Evolutionary conservation across 2,329 filamentous ascomycete species (phyloP), one percentile per base, ranked within the genome.

Genomic region (Colletotrichum sp.): DNA sequence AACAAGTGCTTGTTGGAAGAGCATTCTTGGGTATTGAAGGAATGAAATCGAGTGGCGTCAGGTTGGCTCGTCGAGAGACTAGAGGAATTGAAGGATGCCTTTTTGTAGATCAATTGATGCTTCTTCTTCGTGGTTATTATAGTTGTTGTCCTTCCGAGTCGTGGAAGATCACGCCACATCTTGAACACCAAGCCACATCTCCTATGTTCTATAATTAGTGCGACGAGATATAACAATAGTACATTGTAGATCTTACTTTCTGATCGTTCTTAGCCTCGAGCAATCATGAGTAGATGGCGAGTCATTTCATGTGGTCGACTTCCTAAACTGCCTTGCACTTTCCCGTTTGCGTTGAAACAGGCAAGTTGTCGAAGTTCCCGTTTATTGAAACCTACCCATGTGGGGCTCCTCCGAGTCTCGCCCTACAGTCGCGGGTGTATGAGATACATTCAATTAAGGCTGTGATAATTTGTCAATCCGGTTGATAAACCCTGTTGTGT

Each of bases 251-350:
- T 48, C n/a, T 43, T n/a, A 43, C 9, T n/a, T n/a, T 43, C 0
- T 1, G 9, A 9, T 1, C 2, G 18, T 48, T 52, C 43, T 52
- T 21, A 6, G 43, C 43, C 2, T 52, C 1, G n/a, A 3, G 12
- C 2, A 2, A 21, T 13, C 1, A 0, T 21, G 1, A 52, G n/a
- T 1, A 13, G n/a, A 21, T 52, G 2, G n/a, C 43, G 10, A 52
- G 43, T 52, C 43, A 48, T 21, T 30, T 32, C 30, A 32, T 5
- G 30, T 32, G 30, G 30, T 32, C 30, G 30, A 32, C 30, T 32
- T 32, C 30, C 30, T 32, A 32, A 32, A 32, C 30, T 32, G 30
- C 0, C 30, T 32, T 32, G 5, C 9, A 12, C 43, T 13, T 48
- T 48, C 43, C 43, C n/a, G n/a, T 48, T 48, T 48, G 43, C 8